Percentiles rank a stretch among this genome's conserved stretches.
These are phyloP conservation scores for Sporothrix brunneoviolacea DNA, from an alignment of 2,329 filamentous ascomycete species.

Conservation along the genomic window DNA sequence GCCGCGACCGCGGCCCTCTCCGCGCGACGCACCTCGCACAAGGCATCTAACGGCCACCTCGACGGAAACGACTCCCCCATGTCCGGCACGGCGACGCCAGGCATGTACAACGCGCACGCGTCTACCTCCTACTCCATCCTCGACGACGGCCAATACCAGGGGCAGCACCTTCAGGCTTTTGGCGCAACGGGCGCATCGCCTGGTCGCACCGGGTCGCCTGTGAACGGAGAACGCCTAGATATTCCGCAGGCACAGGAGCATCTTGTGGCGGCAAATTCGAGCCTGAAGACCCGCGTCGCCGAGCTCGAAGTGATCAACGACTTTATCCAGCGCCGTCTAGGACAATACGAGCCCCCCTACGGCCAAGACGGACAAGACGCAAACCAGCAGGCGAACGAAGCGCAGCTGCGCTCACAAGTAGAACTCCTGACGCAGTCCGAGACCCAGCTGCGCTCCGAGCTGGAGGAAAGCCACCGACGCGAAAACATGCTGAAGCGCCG, in stretches of 20 bases:
- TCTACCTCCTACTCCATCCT: conserved; percentile 65
- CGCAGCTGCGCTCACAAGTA: conserved; percentile 41
- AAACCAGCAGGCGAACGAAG: conserved; percentile 42
- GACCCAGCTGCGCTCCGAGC: conserved; percentile 50
- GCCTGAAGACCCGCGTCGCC: conserved; percentile 88
- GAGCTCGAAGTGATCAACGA: conserved; percentile 94
- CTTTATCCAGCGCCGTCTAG: conserved; percentile 66
- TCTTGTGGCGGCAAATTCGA: conserved; percentile 71
- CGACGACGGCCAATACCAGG: conserved; percentile 62
- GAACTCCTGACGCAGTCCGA: conserved; percentile 51
- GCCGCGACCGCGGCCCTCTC: conserved; percentile 47
- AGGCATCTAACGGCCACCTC: conserved; percentile 62
- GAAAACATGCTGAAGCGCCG: conserved; percentile 78
- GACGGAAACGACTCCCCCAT: conserved; percentile 73
- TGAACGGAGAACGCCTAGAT: conserved; percentile 43
- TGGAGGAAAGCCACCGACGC: conserved; percentile 70
- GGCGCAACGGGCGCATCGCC: conserved; percentile 35
- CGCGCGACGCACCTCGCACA: conserved; percentile 59
- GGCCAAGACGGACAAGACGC: conserved; percentile 27
- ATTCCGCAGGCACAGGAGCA: conserved; percentile 73
- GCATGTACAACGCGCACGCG: conserved; percentile 66
- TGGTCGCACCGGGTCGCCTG: conserved; percentile 39
- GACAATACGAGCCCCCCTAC: conserved; percentile 57
- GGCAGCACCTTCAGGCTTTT: conserved; percentile 44
- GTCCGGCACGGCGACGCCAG: conserved; percentile 72